A percentile compares a stretch with the other conserved stretches of the same genome.
phyloP scores from a whole-genome alignment of 139 green algal species.

The Chlamydomonas incerta region DNA sequence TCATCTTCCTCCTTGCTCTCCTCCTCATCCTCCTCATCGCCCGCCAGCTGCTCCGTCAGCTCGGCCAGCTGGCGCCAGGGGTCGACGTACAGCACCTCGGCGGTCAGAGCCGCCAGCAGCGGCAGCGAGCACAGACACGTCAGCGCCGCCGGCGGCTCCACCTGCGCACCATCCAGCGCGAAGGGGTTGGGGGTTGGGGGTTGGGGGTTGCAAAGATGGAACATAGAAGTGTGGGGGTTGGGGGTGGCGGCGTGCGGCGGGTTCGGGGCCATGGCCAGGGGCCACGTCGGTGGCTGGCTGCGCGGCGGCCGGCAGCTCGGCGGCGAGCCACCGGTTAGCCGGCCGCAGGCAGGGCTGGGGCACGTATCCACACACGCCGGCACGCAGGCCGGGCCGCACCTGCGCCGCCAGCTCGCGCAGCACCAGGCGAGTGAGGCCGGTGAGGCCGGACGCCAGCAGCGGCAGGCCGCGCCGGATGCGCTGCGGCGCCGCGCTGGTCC shows the following conservation, averaged over 20 bases:
- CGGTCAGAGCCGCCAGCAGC: neutral
- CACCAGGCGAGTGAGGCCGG: neutral
- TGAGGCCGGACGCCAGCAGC: conserved; percentile 8
- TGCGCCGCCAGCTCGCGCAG: conserved; percentile 13
- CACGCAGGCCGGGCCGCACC: neutral
- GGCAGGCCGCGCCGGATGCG: conserved; percentile 5
- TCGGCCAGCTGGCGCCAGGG: neutral
- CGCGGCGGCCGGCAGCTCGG: too few species aligned
- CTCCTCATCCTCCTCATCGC: neutral
- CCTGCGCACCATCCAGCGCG: neutral
- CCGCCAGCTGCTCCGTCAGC: neutral
- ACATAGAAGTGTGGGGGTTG: too few species aligned
- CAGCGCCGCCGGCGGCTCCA: conserved; percentile 11
- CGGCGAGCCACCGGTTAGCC: too few species aligned
- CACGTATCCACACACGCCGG: too few species aligned
- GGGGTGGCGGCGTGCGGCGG: too few species aligned
- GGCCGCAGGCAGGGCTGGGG: too few species aligned
- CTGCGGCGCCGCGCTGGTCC: conserved; percentile 1
- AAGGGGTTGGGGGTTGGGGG: neutral
- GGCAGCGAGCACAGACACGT: neutral
- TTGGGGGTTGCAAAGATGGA: too few species aligned
- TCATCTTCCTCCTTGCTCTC: neutral
- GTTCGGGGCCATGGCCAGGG: too few species aligned
- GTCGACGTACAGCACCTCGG: neutral
- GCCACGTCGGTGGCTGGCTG: too few species aligned